These are phyloP conservation scores for Russula virescens DNA, from an alignment of 768 basidiomycete species.

Conservation along the genomic window DNA sequence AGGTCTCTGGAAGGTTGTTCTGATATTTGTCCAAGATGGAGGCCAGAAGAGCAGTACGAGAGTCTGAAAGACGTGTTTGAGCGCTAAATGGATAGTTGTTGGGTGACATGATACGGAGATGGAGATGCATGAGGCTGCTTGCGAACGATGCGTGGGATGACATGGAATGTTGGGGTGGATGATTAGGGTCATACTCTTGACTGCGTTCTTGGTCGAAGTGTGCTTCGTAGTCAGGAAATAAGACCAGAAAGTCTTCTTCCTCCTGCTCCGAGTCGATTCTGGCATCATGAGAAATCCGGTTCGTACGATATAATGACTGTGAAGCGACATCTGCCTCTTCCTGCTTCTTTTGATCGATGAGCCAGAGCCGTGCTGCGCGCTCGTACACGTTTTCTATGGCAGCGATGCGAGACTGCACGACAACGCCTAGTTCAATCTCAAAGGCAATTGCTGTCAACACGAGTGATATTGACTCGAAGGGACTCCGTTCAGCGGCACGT, in stretches of 20 bases:
- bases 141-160: conserved; percentile 35
- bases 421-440: conserved; percentile 41
- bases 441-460: conserved; percentile 43
- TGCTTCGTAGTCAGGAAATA: conserved; percentile 80
- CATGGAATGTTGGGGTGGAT: conserved; percentile 16
- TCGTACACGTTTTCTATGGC: conserved; percentile 53
- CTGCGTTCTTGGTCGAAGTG: conserved; percentile 33
- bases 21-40: conserved; percentile 19
- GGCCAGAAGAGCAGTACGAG: conserved; percentile 19
- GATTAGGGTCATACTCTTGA: background rate
- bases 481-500: conserved; percentile 25
- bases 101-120: conserved; percentile 39
- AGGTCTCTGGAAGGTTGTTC: conserved; percentile 16
- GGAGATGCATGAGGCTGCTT: conserved; percentile 41
- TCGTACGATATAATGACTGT: conserved; percentile 71
- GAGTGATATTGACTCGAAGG: conserved; percentile 44
- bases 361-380: conserved; percentile 75
- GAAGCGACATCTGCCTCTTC: conserved; percentile 57
- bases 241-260: conserved; percentile 70
- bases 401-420: conserved; percentile 29
- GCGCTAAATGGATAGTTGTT: conserved; percentile 32
- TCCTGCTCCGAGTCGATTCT: conserved; percentile 70
- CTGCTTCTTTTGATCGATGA: conserved; percentile 67
- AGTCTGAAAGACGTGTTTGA: conserved; percentile 10
- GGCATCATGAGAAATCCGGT: conserved; percentile 46